Conservation (phyloP, 176 grass and related monocot genomes). For the Dactylis glomerata region DNA sequence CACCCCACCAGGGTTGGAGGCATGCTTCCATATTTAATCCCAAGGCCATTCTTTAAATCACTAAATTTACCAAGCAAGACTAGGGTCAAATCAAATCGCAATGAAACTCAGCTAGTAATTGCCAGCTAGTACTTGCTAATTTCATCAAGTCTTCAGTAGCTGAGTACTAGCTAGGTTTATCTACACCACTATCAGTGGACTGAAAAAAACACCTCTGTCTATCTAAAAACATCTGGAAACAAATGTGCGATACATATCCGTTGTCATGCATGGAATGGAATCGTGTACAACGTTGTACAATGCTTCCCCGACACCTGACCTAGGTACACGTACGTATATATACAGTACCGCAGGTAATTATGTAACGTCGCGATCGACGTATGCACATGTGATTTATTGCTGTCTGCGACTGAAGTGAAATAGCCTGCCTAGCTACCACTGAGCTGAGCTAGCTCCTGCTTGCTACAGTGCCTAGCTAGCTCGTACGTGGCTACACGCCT, state of each 20-base stretch:
- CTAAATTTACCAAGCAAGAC: too few relatives aligned
- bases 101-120: too few relatives aligned
- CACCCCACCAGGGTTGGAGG: too few relatives aligned
- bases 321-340: neutral
- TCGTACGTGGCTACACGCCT: neutral
- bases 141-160: too few relatives aligned
- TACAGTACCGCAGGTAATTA: neutral
- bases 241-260: neutral
- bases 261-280: neutral
- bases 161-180: too few relatives aligned
- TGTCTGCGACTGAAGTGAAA: neutral
- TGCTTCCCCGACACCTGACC: neutral
- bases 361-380: neutral
- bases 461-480: neutral
- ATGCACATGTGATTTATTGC: neutral
- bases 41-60: too few relatives aligned
- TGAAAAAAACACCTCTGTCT: too few relatives aligned
- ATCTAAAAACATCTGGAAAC: too few relatives aligned
- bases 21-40: too few relatives aligned
- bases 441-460: neutral
- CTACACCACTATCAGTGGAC: too few relatives aligned
- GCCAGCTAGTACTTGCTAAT: too few relatives aligned
- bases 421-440: neutral
- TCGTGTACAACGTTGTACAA: slow-evolving; percentile 24
- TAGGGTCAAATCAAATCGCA: too few relatives aligned